Evolutionary conservation across 139 green algal genomes (phyloP), one percentile per base, ranked within the genome.

Genomic region (Nannochloris sp.): DNA sequence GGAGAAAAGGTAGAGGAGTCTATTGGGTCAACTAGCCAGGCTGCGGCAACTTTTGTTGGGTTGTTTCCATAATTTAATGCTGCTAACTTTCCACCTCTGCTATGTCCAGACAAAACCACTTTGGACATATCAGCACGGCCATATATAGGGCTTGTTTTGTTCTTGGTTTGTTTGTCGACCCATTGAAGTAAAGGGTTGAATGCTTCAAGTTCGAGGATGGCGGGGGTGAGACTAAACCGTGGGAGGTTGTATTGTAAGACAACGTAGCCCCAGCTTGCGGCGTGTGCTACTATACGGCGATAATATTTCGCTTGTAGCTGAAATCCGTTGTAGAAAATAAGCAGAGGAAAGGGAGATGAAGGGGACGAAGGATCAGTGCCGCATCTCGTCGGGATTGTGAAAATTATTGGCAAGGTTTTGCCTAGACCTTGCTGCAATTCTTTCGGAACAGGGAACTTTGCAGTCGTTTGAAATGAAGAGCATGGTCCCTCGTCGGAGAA

Each of bases 71-170:
- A 42, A 38, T 68, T 14, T 7, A 89, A 60, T 2, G 71, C 65
- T 6, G 83, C 83, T 23, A 89, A 61, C 69, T 89, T 88, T 42
- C 56, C 83, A 14, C 83, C 83, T 7, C 83, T 63, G 74, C 77
- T 86, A 63, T 89, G 83, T 0, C 83, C 83, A 3, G 48, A 65
- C 6, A 65, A 60, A 59, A 73, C 35, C 36, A 56, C 33, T 45
- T 23, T 35, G 15, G 35, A 31, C 33, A 13, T 38, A 36, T n/a
- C 55, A 62, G n/a, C n/a, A n/a, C n/a, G n/a, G n/a, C n/a, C n/a
- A n/a, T n/a, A n/a, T n/a, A n/a, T n/a, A n/a, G n/a, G n/a, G n/a
- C 35, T 36, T 62, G 55, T 48, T 23, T 45, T 34, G 12, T 9
- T 23, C 9, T 59, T 12, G 9, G 12, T 10, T 9, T 59, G 9